A percentile compares a stretch with the other conserved stretches of the same genome.
Conservation (phyloP, 768 basidiomycete genomes). For the Aureoboletus auriporus region DNA sequence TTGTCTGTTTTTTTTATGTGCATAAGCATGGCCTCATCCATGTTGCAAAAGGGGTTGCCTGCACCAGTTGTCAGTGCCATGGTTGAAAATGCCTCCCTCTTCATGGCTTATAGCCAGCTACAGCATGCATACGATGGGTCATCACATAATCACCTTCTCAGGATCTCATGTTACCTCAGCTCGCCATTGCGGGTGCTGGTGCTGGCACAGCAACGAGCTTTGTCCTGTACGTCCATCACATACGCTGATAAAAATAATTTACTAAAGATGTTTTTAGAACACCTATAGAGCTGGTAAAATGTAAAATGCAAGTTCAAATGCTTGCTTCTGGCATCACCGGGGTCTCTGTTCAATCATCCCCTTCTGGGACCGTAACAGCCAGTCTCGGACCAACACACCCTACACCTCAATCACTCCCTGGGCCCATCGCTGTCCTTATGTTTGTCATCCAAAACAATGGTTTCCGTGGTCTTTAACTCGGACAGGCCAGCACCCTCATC, state of each 20-base stretch:
- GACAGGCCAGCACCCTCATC: conserved; percentile 89
- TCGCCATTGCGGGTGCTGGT: conserved; percentile 76
- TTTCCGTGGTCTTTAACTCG: conserved; percentile 89
- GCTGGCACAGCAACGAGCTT: conserved; percentile 87
- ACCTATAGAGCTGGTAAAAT: conserved; percentile 93
- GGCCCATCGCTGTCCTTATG: conserved; percentile 65
- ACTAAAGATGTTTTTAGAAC: conserved; percentile 47
- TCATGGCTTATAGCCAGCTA: conserved; percentile 78
- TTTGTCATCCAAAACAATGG: conserved; percentile 65
- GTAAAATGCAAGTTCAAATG: conserved; percentile 97
- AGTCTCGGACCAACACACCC: conserved; percentile 6
- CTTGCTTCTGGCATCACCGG: conserved; percentile 37
- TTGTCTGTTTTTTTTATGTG: conserved; percentile 4
- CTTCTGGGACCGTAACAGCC: conserved; percentile 15
- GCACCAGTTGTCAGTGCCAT: conserved; percentile 90
- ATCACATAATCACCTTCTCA: conserved; percentile 32
- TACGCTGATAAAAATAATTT: neutral
- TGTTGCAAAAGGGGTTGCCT: conserved; percentile 68
- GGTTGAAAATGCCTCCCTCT: conserved; percentile 86
- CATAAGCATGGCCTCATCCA: neutral
- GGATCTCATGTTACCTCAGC: conserved; percentile 59
- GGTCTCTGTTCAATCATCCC: conserved; percentile 9
- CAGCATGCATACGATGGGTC: conserved; percentile 55
- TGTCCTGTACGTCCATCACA: conserved; percentile 57
- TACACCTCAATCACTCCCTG: conserved; percentile 46